A percentile compares a stretch with the other conserved stretches of the same genome.
Evolutionary conservation across 2,329 filamentous ascomycete genomes (phyloP).

Genomic region (Setomelanomma holmii): DNA sequence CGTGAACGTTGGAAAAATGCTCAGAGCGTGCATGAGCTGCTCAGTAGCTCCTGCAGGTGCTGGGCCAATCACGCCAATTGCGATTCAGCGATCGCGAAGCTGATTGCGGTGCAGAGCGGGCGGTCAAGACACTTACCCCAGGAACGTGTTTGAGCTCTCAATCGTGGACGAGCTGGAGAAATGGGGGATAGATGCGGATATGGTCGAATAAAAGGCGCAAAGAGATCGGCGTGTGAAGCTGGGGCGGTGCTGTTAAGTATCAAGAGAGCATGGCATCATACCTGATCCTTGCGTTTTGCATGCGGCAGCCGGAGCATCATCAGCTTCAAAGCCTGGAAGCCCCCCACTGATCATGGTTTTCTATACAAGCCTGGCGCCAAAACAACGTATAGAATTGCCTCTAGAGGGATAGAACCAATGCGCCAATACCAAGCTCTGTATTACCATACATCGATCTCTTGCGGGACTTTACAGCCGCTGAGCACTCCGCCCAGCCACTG

Average conservation of each 20-base stretch:
- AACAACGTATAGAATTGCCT: constrained; percentile 12
- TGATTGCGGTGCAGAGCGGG: constrained; percentile 22
- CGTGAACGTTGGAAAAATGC: constrained; percentile 19
- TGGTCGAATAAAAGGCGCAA: constrained; percentile 27
- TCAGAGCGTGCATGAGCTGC: constrained; percentile 22
- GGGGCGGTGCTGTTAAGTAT: constrained; percentile 39
- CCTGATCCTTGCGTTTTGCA: constrained; percentile 32
- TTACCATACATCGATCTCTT: constrained; percentile 8
- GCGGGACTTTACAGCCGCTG: constrained; percentile 9
- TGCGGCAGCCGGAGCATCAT: constrained; percentile 23
- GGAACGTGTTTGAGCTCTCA: constrained; percentile 15
- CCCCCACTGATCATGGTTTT: constrained; percentile 1
- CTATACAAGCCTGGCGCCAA: constrained; percentile 2
- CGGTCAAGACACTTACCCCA: constrained; percentile 19
- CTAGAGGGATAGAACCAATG: constrained; percentile 11
- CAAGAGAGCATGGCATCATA: constrained; percentile 37
- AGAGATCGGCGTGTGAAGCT: constrained; percentile 16
- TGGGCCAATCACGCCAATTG: constrained; percentile 22
- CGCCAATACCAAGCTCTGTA: constrained; percentile 22
- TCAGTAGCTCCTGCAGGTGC: constrained; percentile 24
- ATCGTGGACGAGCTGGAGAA: not conserved
- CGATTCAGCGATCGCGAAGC: constrained; percentile 24
- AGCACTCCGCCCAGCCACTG: constrained; percentile 14
- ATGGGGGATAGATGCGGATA: constrained; percentile 3
- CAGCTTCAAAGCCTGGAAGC: constrained; percentile 24